Evolutionary conservation across 768 basidiomycete genomes (phyloP), one percentile per base, ranked within the genome.

Genomic region (Boletus reticuloceps): DNA sequence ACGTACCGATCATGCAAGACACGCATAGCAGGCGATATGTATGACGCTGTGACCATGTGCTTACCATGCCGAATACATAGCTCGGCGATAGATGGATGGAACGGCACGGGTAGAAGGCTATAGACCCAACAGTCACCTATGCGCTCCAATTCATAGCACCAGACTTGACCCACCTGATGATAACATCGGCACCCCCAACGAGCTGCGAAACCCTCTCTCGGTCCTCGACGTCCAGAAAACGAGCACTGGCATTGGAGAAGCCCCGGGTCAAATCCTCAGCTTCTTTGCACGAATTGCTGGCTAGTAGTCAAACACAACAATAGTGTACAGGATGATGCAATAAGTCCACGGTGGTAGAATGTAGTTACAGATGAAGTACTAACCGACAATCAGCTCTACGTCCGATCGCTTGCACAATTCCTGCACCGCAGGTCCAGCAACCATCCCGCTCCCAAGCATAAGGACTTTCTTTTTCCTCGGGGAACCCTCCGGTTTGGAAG

Each of bases 391-490:
- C 29, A 97, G 70, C 51, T 86, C 78, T 0, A 94, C 73, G 59
- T 91, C 88, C 0, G 65, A 60, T 52, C 84, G 74, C 58, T 77
- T 76, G 41, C 82, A 81, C 47, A 97, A 78, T 64, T 88, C 81
- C 49, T 89, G 82, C 4, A 93, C 85, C 1, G 91, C 90, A 16
- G 95, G 95, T 3, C 87, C 88, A 6, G 94, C 92, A 19, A 98
- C 95, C 85, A 97, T 93, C n/a, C 95, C 95, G 51, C 90, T 93
- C 9, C 95, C 95, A 3, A 98, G 79, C 64, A 97, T 75, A 34
- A 98, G 69, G 0, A 94, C 80, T 62, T 79, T 82, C 74, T 86
- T 87, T 72, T 82, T 84, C 61, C 54, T 72, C 50, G 47, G 29
- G 3, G 48, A 46, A 14, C 55, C 37, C 50, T 56, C 40, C 17